These are phyloP conservation scores for Boletus smithii DNA, from an alignment of 1,284 basidiomycete species.

Conservation along the genomic window DNA sequence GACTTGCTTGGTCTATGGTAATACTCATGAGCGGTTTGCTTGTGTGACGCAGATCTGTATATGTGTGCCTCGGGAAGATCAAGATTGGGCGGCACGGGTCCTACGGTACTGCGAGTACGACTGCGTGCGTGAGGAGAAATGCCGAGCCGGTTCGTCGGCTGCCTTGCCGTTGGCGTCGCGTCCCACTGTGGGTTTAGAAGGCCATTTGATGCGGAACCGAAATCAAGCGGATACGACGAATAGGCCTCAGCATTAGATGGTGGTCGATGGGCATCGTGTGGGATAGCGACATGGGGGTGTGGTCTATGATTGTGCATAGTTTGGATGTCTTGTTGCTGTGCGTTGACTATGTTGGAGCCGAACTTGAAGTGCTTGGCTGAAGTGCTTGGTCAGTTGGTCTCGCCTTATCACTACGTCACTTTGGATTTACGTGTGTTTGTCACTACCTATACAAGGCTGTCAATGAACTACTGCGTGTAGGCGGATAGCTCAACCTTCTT, in stretches of 20 bases:
- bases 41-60: conserved; percentile 47
- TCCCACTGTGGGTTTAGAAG: conserved; percentile 26
- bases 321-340: conserved; percentile 1
- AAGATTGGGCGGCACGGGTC: conserved; percentile 30
- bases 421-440: conserved; percentile 22
- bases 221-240: conserved; percentile 26
- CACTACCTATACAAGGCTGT: neutral
- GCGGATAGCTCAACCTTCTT: conserved; percentile 71
- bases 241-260: conserved; percentile 25
- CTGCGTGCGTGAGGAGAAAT: conserved; percentile 17
- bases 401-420: conserved; percentile 7
- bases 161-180: conserved; percentile 25
- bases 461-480: conserved; percentile 25
- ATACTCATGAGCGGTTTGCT: conserved; percentile 37
- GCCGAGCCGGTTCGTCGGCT: conserved; percentile 10
- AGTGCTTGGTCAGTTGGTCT: neutral
- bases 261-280: conserved; percentile 35
- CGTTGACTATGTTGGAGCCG: too few species aligned
- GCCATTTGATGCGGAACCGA: conserved; percentile 14
- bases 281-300: conserved; percentile 43
- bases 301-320: conserved; percentile 32
- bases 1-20: conserved; percentile 42
- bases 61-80: conserved; percentile 53
- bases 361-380: neutral
- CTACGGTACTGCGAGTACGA: conserved; percentile 42